These are phyloP conservation scores for Rossbeevera mucosa DNA, from an alignment of 768 basidiomycete species.

Conservation along the genomic window DNA sequence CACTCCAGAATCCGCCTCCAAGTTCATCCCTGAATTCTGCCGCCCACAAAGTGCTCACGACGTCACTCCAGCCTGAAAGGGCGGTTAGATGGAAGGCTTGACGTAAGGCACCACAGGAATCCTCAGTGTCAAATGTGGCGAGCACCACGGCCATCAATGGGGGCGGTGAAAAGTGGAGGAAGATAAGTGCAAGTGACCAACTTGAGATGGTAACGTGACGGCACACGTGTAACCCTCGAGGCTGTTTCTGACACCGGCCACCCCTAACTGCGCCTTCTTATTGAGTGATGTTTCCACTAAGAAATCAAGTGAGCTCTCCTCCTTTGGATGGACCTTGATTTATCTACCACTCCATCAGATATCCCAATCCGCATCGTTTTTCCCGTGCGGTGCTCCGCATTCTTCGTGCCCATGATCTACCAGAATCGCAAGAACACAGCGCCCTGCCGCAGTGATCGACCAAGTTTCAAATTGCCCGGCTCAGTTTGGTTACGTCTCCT, in stretches of 20 bases:
- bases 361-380: background rate
- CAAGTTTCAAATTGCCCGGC: slow-evolving; percentile 21
- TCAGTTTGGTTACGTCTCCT: slow-evolving; percentile 10
- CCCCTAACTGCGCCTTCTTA: slow-evolving; percentile 11
- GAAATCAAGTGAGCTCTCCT: background rate
- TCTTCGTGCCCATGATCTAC: slow-evolving; percentile 1
- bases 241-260: slow-evolving; percentile 5
- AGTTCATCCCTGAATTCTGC: background rate
- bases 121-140: background rate
- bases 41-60: background rate
- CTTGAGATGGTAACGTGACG: background rate
- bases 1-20: background rate
- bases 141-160: slow-evolving; percentile 12
- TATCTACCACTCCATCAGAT: background rate
- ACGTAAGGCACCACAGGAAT: background rate
- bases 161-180: slow-evolving; percentile 1
- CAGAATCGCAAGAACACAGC: slow-evolving; percentile 1
- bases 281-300: background rate
- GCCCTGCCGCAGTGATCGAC: slow-evolving; percentile 9
- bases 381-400: slow-evolving; percentile 22
- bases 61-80: background rate
- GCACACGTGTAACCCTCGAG: slow-evolving; percentile 22
- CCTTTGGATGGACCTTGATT: background rate
- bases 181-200: slow-evolving; percentile 1
- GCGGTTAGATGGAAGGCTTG: background rate